phyloP scores from a whole-genome alignment of 2,329 filamentous ascomycete species.

The Pyrenophora teres region DNA sequence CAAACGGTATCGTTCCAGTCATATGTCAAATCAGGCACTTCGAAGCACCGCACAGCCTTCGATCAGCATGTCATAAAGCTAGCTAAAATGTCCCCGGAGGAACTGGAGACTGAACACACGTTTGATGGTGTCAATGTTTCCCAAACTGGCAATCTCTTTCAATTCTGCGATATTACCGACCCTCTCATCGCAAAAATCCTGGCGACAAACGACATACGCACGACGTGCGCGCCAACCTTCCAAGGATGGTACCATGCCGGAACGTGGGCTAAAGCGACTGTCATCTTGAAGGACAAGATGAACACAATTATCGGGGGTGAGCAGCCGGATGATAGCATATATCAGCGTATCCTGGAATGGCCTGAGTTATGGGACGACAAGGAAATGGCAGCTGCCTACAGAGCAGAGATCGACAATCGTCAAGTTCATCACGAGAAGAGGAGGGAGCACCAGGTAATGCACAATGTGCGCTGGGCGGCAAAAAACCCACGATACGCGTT shows the following conservation, averaged over 20 bases:
- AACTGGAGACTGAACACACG: slow-evolving; percentile 60
- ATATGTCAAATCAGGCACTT: slow-evolving; percentile 36
- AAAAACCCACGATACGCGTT: slow-evolving; percentile 42
- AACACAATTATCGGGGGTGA: slow-evolving; percentile 46
- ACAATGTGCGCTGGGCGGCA: slow-evolving; percentile 37
- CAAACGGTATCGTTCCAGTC: slow-evolving; percentile 68
- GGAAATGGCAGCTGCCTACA: slow-evolving; percentile 36
- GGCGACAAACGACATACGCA: slow-evolving; percentile 59
- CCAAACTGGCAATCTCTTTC: slow-evolving; percentile 87
- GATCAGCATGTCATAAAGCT: slow-evolving; percentile 34
- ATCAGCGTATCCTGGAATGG: slow-evolving; percentile 40
- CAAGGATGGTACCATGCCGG: slow-evolving; percentile 88
- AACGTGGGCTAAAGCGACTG: slow-evolving; percentile 79
- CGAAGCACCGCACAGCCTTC: slow-evolving; percentile 32
- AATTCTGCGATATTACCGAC: slow-evolving; percentile 89
- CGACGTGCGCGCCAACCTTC: slow-evolving; percentile 50
- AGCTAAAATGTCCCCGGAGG: slow-evolving; percentile 25
- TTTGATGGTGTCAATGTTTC: slow-evolving; percentile 80
- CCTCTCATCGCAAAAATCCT: slow-evolving; percentile 72
- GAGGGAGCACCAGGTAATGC: slow-evolving; percentile 41
- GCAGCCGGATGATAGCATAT: slow-evolving; percentile 37
- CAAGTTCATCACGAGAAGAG: slow-evolving; percentile 29
- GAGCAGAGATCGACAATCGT: slow-evolving; percentile 33
- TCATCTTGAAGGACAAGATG: slow-evolving; percentile 87
- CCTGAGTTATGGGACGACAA: slow-evolving; percentile 43